Evolutionary conservation across 805 yeast species (phyloP), one percentile per base, ranked within the genome.

Genomic region (Wickerhamomyces silvicola): DNA sequence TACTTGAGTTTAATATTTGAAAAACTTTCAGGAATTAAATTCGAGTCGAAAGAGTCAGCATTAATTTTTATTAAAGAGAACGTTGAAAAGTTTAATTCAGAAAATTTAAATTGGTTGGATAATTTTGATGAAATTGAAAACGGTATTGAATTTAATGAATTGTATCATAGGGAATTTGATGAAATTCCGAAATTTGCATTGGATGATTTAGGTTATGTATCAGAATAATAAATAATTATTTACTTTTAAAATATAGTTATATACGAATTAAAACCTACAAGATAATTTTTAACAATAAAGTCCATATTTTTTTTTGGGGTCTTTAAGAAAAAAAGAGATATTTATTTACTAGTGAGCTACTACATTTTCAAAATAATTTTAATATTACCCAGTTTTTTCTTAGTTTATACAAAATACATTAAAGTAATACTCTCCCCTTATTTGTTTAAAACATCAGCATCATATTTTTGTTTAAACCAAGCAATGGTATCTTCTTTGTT

Each of bases 401-500:
- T 21, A 21, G 17, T 22, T 24, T 26, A 27, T 24, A 29, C 31
- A 28, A 32, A 30, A 22, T 26, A 31, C 27, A 23, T 19, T 18
- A 9, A n/a, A 17, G 13, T 30, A 28, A 40, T 31, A 25, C 18
- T n/a, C n/a, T n/a, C n/a, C n/a, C n/a, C 50, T 66, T 79, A 80
- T 70, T 81, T 81, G 75, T 78, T 74, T 68, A 82, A 72, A 62
- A 92, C 98, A 60, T 87, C 94, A 66, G 98, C 98, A 72, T 92
- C 98, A 80, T 90, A 92, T 79, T 83, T 92, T 71, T 87, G 92
- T 82, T 92, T 92, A 92, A 92, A 92, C 98, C 98, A 92, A 67
- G 75, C 70, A 68, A 92, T 84, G 70, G 97, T 66, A 70, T 90
- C 97, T 64, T 84, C 94, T 75, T 81, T 85, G 68, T 71, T 68